Base-by-base conservation (phyloP, 306 rosid genomes). In the Castanea mollissima region DNA sequence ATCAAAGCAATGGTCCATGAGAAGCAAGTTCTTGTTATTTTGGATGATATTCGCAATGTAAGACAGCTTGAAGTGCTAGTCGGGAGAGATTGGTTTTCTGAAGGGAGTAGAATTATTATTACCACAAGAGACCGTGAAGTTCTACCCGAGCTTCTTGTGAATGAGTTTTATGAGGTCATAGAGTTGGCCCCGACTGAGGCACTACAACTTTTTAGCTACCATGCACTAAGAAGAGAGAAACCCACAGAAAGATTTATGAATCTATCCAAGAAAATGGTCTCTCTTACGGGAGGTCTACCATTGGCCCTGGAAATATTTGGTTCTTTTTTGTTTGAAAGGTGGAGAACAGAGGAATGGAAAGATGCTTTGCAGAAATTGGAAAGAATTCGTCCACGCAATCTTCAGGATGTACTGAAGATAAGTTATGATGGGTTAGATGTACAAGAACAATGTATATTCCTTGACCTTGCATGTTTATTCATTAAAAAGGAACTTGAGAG, bases 271-370 rank as follows among this genome's bases (percentile, higher is more conserved):
- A 32, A 87, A 68, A 90, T 87, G 69, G 88, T 90, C 69, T 55
- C 69, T 25, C 81, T 83, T 4, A 87, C 92, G 6, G 87, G 90
- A 60, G 77, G 87, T 14, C 38, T 91, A 27, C 94, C 94, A 7
- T 59, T 91, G 82, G 92, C 95, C 23, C 13, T 91, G 71, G 91
- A 91, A 80, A 86, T 88, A 12, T 83, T 88, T 64, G 95, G 92
- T 9, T 88, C 91, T 5, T 56, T 64, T 57, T 68, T 88, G 35
- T 85, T 80, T 16, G 84, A 74, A 38, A 87, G 76, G 75, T 87
- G 87, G 74, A 87, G 49, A 4, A 2, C 25, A 5, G 65, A 32
- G 60, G 86, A 82, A 74, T 88, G 94, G 94, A 7, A 38, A 15
- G 90, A 76, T 68, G 86, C 84, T n/a, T 14, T 84, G 23, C 46